Evolutionary conservation across 257 asterid species (phyloP).

Genomic region (Asclepias syriaca): DNA sequence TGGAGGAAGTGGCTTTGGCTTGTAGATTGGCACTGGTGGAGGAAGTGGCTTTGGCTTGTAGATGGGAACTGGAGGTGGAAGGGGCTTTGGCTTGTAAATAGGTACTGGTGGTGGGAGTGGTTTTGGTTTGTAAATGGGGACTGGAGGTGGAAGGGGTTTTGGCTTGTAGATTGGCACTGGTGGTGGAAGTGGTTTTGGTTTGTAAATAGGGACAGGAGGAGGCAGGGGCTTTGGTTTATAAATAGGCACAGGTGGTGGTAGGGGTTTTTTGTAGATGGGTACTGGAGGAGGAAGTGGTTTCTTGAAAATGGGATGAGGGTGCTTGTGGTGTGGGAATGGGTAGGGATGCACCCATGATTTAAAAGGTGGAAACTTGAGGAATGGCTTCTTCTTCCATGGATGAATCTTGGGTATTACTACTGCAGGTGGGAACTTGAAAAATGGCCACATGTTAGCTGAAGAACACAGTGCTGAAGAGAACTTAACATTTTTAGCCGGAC

Average conservation of each 20-base stretch:
- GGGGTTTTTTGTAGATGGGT: slow-evolving; percentile 34
- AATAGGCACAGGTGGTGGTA: slow-evolving; percentile 35
- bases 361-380: slow-evolving; percentile 6
- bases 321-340: slow-evolving; percentile 27
- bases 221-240: slow-evolving; percentile 19
- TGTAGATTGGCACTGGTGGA: slow-evolving; percentile 31
- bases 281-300: slow-evolving; percentile 35
- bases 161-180: slow-evolving; percentile 31
- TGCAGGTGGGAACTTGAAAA: slow-evolving; percentile 46
- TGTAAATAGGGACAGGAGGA: background rate
- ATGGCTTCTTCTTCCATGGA: slow-evolving; percentile 20
- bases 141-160: slow-evolving; percentile 35
- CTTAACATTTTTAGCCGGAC: slow-evolving; percentile 39
- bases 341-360: slow-evolving; percentile 32
- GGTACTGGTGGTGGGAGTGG: slow-evolving; percentile 14
- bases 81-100: background rate
- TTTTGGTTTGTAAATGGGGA: slow-evolving; percentile 11
- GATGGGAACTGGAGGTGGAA: slow-evolving; percentile 15
- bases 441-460: slow-evolving; percentile 72
- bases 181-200: slow-evolving; percentile 14
- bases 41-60: slow-evolving; percentile 21
- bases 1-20: slow-evolving; percentile 22
- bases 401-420: slow-evolving; percentile 27
- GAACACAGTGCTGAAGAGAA: slow-evolving; percentile 73
- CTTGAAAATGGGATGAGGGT: slow-evolving; percentile 14